Evolutionary conservation across 2,329 filamentous ascomycete species (phyloP), one percentile per base, ranked within the genome.

Genomic region (Paraconiothyrium sp.): DNA sequence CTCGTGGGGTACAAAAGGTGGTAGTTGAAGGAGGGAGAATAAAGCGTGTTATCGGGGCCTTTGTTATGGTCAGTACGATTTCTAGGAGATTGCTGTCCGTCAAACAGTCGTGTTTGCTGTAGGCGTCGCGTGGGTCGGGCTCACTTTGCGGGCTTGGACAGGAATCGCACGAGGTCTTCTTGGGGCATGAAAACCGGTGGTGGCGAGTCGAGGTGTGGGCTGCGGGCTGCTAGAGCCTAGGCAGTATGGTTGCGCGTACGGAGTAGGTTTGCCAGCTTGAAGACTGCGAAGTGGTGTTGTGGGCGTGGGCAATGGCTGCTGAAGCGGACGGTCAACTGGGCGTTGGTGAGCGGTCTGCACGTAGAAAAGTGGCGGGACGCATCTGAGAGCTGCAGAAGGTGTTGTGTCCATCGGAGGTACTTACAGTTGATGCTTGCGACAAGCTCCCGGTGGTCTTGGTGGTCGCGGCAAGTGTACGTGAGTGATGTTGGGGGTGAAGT

Each of bases 101-200:
- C n/a, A 52, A 41, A 35, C 35, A 52, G 50, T 46, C 49, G 52
- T 30, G 49, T 47, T 13, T 51, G 37, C n/a, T 37, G 34, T 37
- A 60, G 24, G 37, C 39, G 57, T 46, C 49, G 39, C 51, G 62
- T 59, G 57, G 55, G 49, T 34, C 35, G 58, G 49, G 84, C 91
- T 79, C 83, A 97, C 93, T 97, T 97, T 81, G 92, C 92, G 79
- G 93, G 93, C 86, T 95, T 95, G 79, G 92, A 96, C 74, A 97
- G 89, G 85, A 96, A 95, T 84, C 93, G 92, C 79, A 97, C 88
- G 77, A 96, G 89, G 83, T 96, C 92, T 84, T 90, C 91, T 81
- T 87, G 90, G 91, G 89, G 94, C 93, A 97, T 97, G 90, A 92
- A 80, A 67, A 69, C 66, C 66, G 73, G 63, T 62, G 58, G 54